Evolutionary conservation across 768 basidiomycete species (phyloP).

Genomic region (Trametes cinnabarina): DNA sequence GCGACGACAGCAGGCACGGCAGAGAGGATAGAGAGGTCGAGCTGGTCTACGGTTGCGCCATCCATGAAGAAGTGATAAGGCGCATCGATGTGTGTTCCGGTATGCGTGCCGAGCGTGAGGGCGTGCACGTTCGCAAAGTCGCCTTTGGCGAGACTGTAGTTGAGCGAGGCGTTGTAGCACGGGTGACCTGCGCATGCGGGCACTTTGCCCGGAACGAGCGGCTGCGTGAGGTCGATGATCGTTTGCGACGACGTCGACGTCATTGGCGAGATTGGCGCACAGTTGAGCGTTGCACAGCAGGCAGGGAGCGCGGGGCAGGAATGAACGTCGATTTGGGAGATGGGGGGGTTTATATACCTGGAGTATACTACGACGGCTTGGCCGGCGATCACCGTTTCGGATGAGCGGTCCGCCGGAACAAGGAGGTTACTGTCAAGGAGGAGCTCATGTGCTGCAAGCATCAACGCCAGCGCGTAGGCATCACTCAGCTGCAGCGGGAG

Average conservation of each 20-base stretch:
- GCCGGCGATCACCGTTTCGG: constrained; percentile 1
- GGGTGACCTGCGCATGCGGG: constrained; percentile 61
- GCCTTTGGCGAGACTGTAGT: constrained; percentile 37
- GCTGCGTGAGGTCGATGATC: constrained; percentile 55
- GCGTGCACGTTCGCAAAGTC: constrained; percentile 52
- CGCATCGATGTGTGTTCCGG: constrained; percentile 79
- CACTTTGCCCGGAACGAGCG: constrained; percentile 40
- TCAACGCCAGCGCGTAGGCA: not conserved
- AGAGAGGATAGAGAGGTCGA: constrained; percentile 53
- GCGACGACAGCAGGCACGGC: constrained; percentile 51
- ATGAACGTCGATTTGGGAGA: not conserved
- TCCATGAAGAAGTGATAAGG: constrained; percentile 67
- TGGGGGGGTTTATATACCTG: not conserved
- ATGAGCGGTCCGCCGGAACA: not conserved
- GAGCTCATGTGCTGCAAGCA: not conserved
- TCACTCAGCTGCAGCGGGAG: no score
- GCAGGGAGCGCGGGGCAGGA: no score
- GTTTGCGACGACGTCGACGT: not conserved
- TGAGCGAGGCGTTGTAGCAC: constrained; percentile 38
- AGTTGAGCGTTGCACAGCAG: not conserved
- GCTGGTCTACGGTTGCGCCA: constrained; percentile 56
- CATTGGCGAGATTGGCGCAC: not conserved
- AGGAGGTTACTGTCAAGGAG: not conserved
- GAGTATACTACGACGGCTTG: not conserved
- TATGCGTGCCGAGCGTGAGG: constrained; percentile 63